These are phyloP conservation scores for Emergomyces africanus DNA, from an alignment of 2,329 filamentous ascomycete species.

Conservation along the genomic window DNA sequence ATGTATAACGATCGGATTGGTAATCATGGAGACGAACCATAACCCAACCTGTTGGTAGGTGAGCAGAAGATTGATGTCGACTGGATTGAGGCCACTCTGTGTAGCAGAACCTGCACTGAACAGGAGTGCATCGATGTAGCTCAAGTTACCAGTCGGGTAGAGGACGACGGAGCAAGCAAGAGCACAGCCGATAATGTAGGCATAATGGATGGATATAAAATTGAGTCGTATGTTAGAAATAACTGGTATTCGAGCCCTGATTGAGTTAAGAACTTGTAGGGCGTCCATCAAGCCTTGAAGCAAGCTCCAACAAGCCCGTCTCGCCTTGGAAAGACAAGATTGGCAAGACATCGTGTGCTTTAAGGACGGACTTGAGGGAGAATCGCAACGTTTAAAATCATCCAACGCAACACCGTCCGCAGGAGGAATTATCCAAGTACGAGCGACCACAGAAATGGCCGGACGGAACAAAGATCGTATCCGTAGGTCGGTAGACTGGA, in stretches of 20 bases:
- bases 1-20: slow-evolving; percentile 75
- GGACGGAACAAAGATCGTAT: neutral
- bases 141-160: slow-evolving; percentile 50
- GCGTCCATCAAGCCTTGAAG: neutral
- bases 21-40: slow-evolving; percentile 57
- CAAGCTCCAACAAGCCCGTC: neutral
- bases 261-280: neutral
- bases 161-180: slow-evolving; percentile 67
- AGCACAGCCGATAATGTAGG: slow-evolving; percentile 63
- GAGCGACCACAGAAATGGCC: neutral
- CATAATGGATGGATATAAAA: slow-evolving; percentile 42
- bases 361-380: neutral
- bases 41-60: slow-evolving; percentile 64
- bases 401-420: neutral
- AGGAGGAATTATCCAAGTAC: neutral
- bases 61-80: slow-evolving; percentile 51
- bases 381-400: neutral
- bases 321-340: neutral
- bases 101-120: slow-evolving; percentile 77
- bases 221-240: slow-evolving; percentile 28
- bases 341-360: neutral
- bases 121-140: slow-evolving; percentile 80
- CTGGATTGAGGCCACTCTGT: slow-evolving; percentile 82
- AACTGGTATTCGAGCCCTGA: slow-evolving; percentile 26
- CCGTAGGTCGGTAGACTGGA: neutral